Base-by-base conservation (phyloP, 192 early-diverging fungal species). In the Dissophora ornata region DNA sequence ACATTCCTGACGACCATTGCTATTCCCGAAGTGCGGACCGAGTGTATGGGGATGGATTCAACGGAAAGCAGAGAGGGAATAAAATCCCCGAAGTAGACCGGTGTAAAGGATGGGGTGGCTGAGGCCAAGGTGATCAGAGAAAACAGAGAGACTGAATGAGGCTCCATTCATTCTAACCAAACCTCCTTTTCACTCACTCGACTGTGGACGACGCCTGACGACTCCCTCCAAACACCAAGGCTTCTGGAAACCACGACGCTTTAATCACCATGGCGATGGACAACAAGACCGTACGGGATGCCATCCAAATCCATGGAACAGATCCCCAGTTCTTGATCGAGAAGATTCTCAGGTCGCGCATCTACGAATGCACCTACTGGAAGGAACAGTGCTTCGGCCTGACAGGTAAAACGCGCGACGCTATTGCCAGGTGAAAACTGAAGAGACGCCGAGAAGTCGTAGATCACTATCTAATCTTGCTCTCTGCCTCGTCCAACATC, bases 381-480 rank as follows among this genome's bases (percentile, higher is more conserved):
- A 99, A 99, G 67, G 95, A 98, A 58, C 87, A 92, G 25, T 97
- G 95, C 81, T 99, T 98, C 85, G 96, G 91, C 0, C 84, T 98
- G 19, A 95, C 93, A 46, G 85, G 90, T 92, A 81, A 30, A 42
- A 8, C 19, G n/a, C n/a, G n/a, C n/a, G n/a, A n/a, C n/a, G n/a
- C n/a, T n/a, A n/a, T n/a, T n/a, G n/a, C n/a, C n/a, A n/a, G n/a
- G n/a, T n/a, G n/a, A n/a, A n/a, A n/a, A n/a, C n/a, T n/a, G n/a
- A n/a, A n/a, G n/a, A n/a, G n/a, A n/a, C n/a, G n/a, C n/a, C n/a
- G n/a, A n/a, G n/a, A n/a, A n/a, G n/a, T n/a, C n/a, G n/a, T n/a
- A n/a, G n/a, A n/a, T n/a, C n/a, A n/a, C n/a, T n/a, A n/a, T n/a
- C n/a, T n/a, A n/a, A n/a, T 45, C 21, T 29, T 1, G 19, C 38